Percentiles rank a stretch among this genome's conserved stretches.
These are phyloP conservation scores for Cercophora sp. DNA, from an alignment of 495 filamentous ascomycete species.

Conservation along the genomic window DNA sequence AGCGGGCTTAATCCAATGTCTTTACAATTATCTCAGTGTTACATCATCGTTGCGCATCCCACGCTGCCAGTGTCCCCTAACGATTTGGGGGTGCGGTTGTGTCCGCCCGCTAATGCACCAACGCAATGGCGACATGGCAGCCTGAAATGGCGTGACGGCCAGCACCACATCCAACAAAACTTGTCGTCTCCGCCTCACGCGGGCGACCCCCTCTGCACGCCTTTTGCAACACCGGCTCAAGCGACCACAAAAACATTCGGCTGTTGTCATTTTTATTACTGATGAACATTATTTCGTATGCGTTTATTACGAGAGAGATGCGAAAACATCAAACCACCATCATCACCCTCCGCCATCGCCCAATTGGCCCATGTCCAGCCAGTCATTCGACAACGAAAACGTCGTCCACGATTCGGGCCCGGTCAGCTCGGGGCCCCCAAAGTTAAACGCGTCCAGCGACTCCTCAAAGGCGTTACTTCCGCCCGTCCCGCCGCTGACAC, in stretches of 20 bases:
- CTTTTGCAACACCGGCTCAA: background rate
- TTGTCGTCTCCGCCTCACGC: background rate
- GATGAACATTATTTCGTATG: background rate
- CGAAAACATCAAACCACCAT: background rate
- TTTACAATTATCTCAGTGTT: background rate
- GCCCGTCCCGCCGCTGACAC: conserved; percentile 22
- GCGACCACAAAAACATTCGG: no score
- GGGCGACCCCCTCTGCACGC: background rate
- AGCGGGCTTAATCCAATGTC: no score
- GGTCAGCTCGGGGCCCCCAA: conserved; percentile 24
- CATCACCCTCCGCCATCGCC: background rate
- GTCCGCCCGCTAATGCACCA: background rate
- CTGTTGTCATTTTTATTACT: no score
- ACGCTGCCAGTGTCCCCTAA: no score
- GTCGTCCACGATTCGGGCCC: conserved; percentile 24
- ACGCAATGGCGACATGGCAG: conserved; percentile 18
- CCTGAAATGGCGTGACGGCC: conserved; percentile 12
- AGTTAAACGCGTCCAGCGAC: conserved; percentile 21
- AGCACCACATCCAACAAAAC: background rate
- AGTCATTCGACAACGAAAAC: conserved; percentile 15
- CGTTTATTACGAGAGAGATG: background rate
- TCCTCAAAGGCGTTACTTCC: conserved; percentile 31
- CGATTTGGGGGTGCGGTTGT: background rate
- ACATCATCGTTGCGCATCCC: background rate
- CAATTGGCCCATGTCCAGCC: conserved; percentile 14